Conservation (phyloP, 2,329 filamentous ascomycete species). For the Colletotrichum siamense region DNA sequence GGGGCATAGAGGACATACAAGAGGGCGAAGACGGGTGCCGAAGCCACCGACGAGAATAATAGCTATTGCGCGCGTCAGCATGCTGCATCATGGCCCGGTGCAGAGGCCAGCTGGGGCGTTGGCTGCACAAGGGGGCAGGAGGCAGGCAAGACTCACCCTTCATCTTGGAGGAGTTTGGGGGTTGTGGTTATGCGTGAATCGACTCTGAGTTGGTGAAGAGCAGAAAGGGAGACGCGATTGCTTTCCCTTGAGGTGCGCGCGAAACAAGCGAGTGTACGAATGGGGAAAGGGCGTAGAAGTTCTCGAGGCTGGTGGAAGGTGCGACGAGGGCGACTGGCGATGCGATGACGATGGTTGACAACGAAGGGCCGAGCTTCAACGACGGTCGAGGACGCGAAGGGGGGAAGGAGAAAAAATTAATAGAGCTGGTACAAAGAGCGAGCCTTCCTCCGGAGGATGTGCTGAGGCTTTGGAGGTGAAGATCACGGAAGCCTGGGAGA, state of each 20-base stretch:
- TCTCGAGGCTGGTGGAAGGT: background rate
- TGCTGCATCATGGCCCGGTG: background rate
- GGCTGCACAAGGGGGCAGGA: background rate
- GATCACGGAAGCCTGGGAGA: background rate
- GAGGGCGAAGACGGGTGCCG: constrained; percentile 94
- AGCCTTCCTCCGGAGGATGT: background rate
- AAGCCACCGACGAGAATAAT: constrained; percentile 99
- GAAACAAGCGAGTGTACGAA: constrained; percentile 17
- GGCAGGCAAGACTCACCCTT: constrained; percentile 9
- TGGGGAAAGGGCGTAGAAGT: background rate
- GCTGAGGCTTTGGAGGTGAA: background rate
- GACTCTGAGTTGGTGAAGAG: background rate
- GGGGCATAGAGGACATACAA: constrained; percentile 64
- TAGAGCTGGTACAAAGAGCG: background rate
- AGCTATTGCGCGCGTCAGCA: constrained; percentile 57
- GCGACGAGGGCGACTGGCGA: background rate
- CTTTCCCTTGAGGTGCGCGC: constrained; percentile 7
- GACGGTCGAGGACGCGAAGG: background rate
- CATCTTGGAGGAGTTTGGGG: constrained; percentile 14
- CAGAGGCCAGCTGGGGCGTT: background rate
- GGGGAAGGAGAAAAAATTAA: background rate
- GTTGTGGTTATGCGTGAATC: background rate
- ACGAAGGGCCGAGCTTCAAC: background rate
- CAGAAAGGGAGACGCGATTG: background rate
- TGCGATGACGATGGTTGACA: background rate